Conservation (phyloP, 805 yeast genomes). For the Cyberlindnera bimundalis region DNA sequence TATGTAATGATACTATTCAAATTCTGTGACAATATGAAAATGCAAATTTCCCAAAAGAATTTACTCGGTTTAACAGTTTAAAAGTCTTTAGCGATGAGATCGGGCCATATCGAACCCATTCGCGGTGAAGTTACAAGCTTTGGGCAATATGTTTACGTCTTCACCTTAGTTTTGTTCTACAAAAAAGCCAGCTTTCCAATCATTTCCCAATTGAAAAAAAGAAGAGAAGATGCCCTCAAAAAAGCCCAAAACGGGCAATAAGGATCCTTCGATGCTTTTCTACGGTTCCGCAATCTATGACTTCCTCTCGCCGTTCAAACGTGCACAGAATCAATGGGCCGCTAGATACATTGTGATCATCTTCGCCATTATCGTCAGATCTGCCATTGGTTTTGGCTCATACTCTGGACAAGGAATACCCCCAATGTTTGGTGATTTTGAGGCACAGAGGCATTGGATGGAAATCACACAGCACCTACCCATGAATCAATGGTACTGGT, state of each 20-base stretch:
- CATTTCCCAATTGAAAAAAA: background rate
- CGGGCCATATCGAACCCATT: too few relatives aligned
- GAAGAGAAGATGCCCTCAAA: background rate
- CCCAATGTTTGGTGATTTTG: constrained; percentile 94
- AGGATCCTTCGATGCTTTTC: constrained; percentile 33
- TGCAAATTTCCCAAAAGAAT: too few relatives aligned
- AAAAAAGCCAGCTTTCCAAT: too few relatives aligned
- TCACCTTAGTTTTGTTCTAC: too few relatives aligned
- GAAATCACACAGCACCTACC: constrained; percentile 83
- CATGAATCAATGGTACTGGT: constrained; percentile 77
- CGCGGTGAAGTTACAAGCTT: too few relatives aligned
- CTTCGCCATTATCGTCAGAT: constrained; percentile 70
- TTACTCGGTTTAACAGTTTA: too few relatives aligned
- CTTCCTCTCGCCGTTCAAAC: constrained; percentile 71
- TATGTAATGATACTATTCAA: too few relatives aligned
- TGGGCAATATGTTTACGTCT: too few relatives aligned
- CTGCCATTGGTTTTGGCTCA: constrained; percentile 86
- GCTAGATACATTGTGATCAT: constrained; percentile 73
- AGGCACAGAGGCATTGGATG: constrained; percentile 98
- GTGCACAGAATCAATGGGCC: constrained; percentile 87
- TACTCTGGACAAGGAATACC: constrained; percentile 70
- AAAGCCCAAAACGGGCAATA: constrained; percentile 1
- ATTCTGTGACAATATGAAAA: too few relatives aligned
- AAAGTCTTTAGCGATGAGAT: too few relatives aligned
- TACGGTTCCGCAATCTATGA: constrained; percentile 70